Evolutionary conservation across 1,139 yeast genomes (phyloP).

Genomic region (Saccharomyces hybrid): DNA sequence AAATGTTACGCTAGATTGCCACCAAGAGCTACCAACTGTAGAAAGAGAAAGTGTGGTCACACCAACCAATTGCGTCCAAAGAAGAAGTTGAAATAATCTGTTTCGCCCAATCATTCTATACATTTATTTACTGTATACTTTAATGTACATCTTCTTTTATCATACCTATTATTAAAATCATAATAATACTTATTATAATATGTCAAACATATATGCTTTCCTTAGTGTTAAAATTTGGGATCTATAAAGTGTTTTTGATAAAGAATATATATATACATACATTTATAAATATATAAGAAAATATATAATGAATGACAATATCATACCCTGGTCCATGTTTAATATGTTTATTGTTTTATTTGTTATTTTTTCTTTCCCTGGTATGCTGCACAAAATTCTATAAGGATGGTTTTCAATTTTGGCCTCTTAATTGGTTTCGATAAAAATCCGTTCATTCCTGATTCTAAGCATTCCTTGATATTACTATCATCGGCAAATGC

Average conservation of each 20-base stretch:
- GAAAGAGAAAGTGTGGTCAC: too few relatives aligned
- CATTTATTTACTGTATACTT: slow-evolving; percentile 9
- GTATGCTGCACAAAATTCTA: slow-evolving; percentile 26
- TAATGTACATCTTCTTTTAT: slow-evolving; percentile 2
- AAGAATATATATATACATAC: background rate
- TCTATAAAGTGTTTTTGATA: background rate
- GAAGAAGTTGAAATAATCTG: too few relatives aligned
- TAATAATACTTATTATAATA: background rate
- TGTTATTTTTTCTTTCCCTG: slow-evolving; percentile 3
- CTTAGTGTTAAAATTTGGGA: background rate
- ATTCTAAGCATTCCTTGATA: slow-evolving; percentile 63
- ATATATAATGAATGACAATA: background rate
- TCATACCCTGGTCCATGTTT: background rate
- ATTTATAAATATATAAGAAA: background rate
- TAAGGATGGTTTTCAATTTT: slow-evolving; percentile 45
- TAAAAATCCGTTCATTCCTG: slow-evolving; percentile 84
- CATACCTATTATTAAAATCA: background rate
- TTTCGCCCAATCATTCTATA: slow-evolving; percentile 14
- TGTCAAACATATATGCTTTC: background rate
- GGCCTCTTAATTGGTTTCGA: slow-evolving; percentile 79
- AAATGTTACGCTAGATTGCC: too few relatives aligned
- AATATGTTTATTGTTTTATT: slow-evolving; percentile 1
- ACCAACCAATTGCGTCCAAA: too few relatives aligned
- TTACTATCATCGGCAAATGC: slow-evolving; percentile 90
- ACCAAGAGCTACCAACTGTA: too few relatives aligned